phyloP scores from a whole-genome alignment of 306 rosid species.

The Sphenostylis stenocarpa region DNA sequence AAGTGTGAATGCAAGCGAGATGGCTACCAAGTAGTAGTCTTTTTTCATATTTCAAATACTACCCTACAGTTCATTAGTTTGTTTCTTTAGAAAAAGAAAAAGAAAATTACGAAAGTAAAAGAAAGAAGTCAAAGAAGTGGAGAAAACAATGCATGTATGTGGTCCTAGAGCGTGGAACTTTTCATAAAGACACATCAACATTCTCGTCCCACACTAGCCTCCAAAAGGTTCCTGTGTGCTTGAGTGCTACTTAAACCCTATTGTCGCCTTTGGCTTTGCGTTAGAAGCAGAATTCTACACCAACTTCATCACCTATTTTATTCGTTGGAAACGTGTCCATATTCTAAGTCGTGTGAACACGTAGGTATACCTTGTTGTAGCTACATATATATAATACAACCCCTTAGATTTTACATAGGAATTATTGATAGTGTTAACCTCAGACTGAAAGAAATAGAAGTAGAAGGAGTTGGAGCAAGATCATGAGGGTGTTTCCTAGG shows the following conservation, averaged over 20 bases:
- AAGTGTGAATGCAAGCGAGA: neutral
- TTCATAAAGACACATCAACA: neutral
- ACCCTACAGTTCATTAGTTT: neutral
- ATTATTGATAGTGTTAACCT: neutral
- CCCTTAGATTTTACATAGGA: neutral
- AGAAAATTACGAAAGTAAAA: neutral
- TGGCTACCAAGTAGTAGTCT: neutral
- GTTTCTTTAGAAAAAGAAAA: too few relatives aligned
- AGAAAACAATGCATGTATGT: conserved; percentile 29
- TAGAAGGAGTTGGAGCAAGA: neutral
- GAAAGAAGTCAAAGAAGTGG: conserved; percentile 17
- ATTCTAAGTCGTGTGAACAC: conserved; percentile 11
- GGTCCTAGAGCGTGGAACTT: conserved; percentile 19
- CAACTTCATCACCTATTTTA: conserved; percentile 10
- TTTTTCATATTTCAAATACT: neutral
- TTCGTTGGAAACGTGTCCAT: conserved; percentile 12
- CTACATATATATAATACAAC: neutral
- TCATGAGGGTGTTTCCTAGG: conserved; percentile 46
- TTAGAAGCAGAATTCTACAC: conserved; percentile 2
- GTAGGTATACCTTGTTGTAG: neutral
- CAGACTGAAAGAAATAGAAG: neutral
- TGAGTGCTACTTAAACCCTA: neutral
- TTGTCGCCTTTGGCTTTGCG: neutral
- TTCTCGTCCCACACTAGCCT: conserved; percentile 9
- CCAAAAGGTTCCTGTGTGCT: conserved; percentile 22